Conservation (phyloP, 1,284 basidiomycete species). For the Kwoniella shivajii region DNA sequence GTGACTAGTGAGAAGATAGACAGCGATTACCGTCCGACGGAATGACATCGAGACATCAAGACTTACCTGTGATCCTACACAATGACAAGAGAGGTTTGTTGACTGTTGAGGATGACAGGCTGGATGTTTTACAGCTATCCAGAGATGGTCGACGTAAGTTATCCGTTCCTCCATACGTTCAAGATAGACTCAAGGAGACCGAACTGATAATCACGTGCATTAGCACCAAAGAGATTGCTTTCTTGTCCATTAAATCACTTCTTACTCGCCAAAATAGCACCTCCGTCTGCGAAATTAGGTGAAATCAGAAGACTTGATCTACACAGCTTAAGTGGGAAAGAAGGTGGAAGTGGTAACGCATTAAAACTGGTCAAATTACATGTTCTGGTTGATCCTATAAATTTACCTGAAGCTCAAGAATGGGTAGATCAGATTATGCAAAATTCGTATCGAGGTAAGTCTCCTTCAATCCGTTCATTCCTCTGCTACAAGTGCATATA, state of each 20-base stretch:
- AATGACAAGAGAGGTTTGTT: constrained; percentile 48
- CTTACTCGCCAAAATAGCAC: constrained; percentile 33
- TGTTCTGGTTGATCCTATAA: constrained; percentile 44
- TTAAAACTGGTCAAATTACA: constrained; percentile 46
- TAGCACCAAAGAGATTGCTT: constrained; percentile 47
- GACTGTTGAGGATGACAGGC: constrained; percentile 42
- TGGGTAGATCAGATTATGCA: constrained; percentile 65
- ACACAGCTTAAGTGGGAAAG: constrained; percentile 25
- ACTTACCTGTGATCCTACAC: constrained; percentile 46
- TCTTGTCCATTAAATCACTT: constrained; percentile 38
- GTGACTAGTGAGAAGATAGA: too few relatives aligned
- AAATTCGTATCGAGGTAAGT: constrained; percentile 65
- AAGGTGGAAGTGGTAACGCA: constrained; percentile 22
- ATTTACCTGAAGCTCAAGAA: constrained; percentile 53
- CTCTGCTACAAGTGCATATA: not conserved
- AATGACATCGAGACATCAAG: constrained; percentile 26
- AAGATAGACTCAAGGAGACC: too few relatives aligned
- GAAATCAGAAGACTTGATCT: constrained; percentile 38
- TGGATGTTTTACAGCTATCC: constrained; percentile 50
- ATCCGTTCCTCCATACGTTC: not conserved
- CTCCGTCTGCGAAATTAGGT: constrained; percentile 8
- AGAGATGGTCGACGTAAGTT: constrained; percentile 48
- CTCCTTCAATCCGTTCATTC: not conserved
- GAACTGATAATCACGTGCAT: not conserved
- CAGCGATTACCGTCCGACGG: not conserved